A percentile compares a stretch with the other conserved stretches of the same genome.
Evolutionary conservation across 768 basidiomycete species (phyloP).

Genomic region (Suillus discolor): DNA sequence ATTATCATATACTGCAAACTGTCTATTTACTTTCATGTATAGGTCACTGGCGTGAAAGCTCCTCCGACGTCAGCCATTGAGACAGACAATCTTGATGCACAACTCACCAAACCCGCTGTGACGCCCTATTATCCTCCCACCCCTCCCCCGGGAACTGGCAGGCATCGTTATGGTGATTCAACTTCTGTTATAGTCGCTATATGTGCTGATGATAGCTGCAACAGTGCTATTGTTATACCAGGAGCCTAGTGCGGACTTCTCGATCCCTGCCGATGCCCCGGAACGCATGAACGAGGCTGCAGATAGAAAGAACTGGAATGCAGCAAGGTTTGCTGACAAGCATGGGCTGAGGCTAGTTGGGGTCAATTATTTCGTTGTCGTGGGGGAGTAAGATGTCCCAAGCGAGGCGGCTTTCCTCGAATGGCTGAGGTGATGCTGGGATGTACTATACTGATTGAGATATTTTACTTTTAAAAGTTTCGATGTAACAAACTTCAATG

Average conservation of each 20-base stretch:
- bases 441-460: not conserved
- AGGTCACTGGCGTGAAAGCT: constrained; percentile 43
- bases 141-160: constrained; percentile 53
- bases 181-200: not conserved
- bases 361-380: constrained; percentile 56
- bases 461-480: not conserved
- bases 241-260: constrained; percentile 49
- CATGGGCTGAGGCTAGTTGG: constrained; percentile 60
- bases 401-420: not conserved
- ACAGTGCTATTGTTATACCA: constrained; percentile 61
- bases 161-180: constrained; percentile 60
- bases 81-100: constrained; percentile 36
- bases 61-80: constrained; percentile 33
- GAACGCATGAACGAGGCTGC: constrained; percentile 48
- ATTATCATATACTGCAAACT: not conserved
- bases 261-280: constrained; percentile 44
- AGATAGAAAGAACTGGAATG: constrained; percentile 58
- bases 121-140: constrained; percentile 62
- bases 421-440: not conserved
- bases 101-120: constrained; percentile 46
- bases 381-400: constrained; percentile 17
- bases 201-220: not conserved
- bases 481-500: not conserved
- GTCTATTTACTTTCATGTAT: not conserved
- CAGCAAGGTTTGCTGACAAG: constrained; percentile 49